phyloP scores from a whole-genome alignment of 225 moss, liverwort and hornwort genomes.

The Antitrichia curtipendula region DNA sequence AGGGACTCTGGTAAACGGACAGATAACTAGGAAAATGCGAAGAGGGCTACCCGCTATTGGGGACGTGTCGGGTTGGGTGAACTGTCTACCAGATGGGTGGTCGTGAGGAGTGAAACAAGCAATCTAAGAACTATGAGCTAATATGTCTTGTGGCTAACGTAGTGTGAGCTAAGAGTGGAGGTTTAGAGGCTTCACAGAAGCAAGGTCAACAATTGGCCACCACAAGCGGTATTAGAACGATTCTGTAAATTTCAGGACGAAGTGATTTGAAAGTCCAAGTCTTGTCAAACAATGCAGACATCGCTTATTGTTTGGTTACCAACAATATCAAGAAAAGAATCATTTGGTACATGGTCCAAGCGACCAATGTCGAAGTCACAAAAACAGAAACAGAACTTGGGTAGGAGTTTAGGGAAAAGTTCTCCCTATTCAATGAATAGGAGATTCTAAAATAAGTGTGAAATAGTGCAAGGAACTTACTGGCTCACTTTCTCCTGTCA shows the following conservation, averaged over 20 bases:
- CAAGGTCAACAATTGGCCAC: neutral
- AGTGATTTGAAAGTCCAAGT: neutral
- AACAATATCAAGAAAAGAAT: neutral
- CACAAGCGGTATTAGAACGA: neutral
- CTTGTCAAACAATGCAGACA: neutral
- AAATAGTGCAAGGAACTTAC: constrained; percentile 25
- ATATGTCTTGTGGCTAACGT: neutral
- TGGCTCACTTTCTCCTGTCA: constrained; percentile 94
- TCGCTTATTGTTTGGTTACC: neutral
- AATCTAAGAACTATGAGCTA: neutral
- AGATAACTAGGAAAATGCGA: neutral
- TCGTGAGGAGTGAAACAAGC: neutral
- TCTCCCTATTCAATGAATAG: neutral
- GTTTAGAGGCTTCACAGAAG: neutral
- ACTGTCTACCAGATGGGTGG: neutral
- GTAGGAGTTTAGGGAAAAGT: too few species aligned
- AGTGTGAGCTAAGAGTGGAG: neutral
- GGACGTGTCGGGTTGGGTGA: neutral
- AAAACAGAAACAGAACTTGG: too few species aligned
- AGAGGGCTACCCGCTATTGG: too few species aligned
- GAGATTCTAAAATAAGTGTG: too few species aligned
- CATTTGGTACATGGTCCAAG: neutral
- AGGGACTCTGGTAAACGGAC: neutral
- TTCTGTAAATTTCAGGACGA: neutral
- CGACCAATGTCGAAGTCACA: neutral